A percentile compares a stretch with the other conserved stretches of the same genome.
Conservation (phyloP, 768 basidiomycete genomes). For the Hygrocybe coccinea region DNA sequence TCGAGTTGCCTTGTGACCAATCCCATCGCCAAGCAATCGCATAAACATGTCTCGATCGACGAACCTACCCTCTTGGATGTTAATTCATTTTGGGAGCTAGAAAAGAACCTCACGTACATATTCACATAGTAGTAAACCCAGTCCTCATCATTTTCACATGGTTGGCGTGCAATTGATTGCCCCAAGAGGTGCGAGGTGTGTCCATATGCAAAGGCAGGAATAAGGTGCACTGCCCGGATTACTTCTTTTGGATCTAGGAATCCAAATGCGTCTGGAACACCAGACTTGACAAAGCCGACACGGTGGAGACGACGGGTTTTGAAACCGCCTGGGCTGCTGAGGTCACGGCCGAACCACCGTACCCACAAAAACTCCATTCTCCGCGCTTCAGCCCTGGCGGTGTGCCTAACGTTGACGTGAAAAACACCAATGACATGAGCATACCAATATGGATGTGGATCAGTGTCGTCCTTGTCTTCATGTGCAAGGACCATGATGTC, state of each 20-base stretch:
- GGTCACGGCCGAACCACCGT: conserved; percentile 9
- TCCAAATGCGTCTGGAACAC: conserved; percentile 15
- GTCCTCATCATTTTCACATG: conserved; percentile 14
- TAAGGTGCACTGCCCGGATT: conserved; percentile 15
- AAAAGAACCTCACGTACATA: conserved; percentile 25
- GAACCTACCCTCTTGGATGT: conserved; percentile 24
- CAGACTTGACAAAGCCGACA: conserved; percentile 9
- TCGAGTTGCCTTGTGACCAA: conserved; percentile 24
- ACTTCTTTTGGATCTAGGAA: conserved; percentile 20
- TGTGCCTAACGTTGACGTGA: conserved; percentile 14
- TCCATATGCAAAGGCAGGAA: conserved; percentile 12
- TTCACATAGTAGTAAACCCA: conserved; percentile 35
- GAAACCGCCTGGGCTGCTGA: neutral
- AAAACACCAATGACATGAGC: conserved; percentile 17
- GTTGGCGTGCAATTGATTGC: conserved; percentile 1
- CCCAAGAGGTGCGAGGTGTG: neutral
- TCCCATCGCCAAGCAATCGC: conserved; percentile 26
- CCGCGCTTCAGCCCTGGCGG: neutral
- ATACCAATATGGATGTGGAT: conserved; percentile 13
- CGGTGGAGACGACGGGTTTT: neutral
- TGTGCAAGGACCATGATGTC: conserved; percentile 22
- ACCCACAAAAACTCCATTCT: conserved; percentile 18
- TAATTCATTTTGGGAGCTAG: neutral
- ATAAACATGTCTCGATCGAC: conserved; percentile 39
- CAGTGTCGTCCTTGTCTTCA: conserved; percentile 9